Evolutionary conservation across 345 rosid genomes (phyloP).

Genomic region (Lepidium sativum): DNA sequence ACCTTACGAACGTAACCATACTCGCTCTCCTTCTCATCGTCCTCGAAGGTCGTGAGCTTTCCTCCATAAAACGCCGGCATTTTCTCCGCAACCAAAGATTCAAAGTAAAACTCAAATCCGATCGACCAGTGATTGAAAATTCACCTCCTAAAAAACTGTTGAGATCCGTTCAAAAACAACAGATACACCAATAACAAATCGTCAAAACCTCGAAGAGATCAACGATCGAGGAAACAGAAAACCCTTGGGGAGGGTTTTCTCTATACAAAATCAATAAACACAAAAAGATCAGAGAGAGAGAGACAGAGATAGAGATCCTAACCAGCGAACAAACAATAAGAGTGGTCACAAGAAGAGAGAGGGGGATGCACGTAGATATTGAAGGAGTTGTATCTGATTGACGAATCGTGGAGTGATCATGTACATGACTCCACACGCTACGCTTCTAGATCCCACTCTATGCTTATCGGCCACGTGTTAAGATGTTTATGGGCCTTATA

Average conservation of each 20-base stretch:
- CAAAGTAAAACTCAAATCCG: not conserved
- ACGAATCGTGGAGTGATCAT: not conserved
- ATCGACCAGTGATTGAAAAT: not conserved
- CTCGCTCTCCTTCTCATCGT: slow-evolving; percentile 96
- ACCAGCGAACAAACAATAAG: slow-evolving; percentile 24
- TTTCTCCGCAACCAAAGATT: slow-evolving; percentile 15
- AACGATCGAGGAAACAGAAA: slow-evolving; percentile 15
- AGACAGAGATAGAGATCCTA: slow-evolving; percentile 14
- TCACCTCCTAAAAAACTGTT: slow-evolving; percentile 6
- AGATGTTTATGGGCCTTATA: not conserved
- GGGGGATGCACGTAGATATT: slow-evolving; percentile 25
- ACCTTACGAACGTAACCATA: slow-evolving; percentile 99
- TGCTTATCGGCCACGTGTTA: slow-evolving; percentile 1
- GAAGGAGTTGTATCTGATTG: slow-evolving; percentile 21
- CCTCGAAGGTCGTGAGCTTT: slow-evolving; percentile 88
- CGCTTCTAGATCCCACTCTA: not conserved
- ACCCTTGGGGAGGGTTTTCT: slow-evolving; percentile 8
- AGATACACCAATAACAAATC: not conserved
- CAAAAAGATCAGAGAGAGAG: not conserved
- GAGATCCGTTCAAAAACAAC: slow-evolving; percentile 31
- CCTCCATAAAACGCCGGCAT: slow-evolving; percentile 88
- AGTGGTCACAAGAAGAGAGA: slow-evolving; percentile 26
- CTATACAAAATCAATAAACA: slow-evolving; percentile 9
- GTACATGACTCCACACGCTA: slow-evolving; percentile 16
- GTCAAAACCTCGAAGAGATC: not conserved